A percentile compares a stretch with the other conserved stretches of the same genome.
These are phyloP conservation scores for Plasmodium adleri DNA, from an alignment of 169 alveolate species.

Conservation along the genomic window DNA sequence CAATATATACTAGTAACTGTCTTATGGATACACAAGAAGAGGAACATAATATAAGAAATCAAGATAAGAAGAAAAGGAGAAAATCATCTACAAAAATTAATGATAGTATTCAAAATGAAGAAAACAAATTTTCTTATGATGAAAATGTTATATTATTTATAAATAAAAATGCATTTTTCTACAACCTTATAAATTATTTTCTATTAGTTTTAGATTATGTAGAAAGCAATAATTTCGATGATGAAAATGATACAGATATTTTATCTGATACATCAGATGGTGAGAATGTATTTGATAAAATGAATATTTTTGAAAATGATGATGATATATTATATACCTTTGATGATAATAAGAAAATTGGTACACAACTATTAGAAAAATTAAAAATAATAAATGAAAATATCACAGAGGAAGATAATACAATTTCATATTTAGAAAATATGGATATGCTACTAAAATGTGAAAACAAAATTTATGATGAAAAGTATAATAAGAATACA, in stretches of 20 bases:
- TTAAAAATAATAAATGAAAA: slow-evolving; percentile 2
- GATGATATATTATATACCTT: slow-evolving; percentile 6
- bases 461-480: not conserved
- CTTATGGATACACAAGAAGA: not conserved
- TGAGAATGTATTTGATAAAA: slow-evolving; percentile 19
- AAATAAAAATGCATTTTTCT: slow-evolving; percentile 66
- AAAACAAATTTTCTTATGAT: slow-evolving; percentile 7
- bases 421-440: not conserved
- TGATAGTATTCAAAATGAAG: not conserved
- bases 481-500: not conserved
- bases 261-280: slow-evolving; percentile 18
- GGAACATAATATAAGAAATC: not conserved
- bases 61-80: not conserved
- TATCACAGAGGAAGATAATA: slow-evolving; percentile 2
- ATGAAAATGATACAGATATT: slow-evolving; percentile 1
- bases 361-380: not conserved
- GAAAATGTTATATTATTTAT: slow-evolving; percentile 52
- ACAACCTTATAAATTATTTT: slow-evolving; percentile 70
- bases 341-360: not conserved
- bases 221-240: slow-evolving; percentile 6
- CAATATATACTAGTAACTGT: slow-evolving; percentile 48
- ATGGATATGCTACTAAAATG: not conserved
- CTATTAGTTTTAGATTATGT: slow-evolving; percentile 53
- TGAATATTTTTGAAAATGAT: slow-evolving; percentile 23
- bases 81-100: not conserved